Percentiles rank a stretch among this genome's conserved stretches.
phyloP scores from a whole-genome alignment of 495 filamentous ascomycete species.

The Trichoderma erinaceum region DNA sequence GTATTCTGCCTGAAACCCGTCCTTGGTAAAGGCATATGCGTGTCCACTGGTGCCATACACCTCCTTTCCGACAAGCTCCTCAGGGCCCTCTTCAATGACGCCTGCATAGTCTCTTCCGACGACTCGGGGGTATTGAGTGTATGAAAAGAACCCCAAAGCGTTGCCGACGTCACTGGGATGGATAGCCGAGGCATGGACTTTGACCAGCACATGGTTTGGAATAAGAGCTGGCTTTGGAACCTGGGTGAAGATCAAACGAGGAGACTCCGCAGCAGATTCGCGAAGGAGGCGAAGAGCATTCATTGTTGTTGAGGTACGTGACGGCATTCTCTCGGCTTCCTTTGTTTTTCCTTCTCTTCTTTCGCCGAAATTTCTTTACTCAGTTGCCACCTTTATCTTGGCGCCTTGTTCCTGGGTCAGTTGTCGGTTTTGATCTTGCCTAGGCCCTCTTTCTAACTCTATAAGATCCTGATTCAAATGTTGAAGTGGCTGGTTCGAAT shows the following conservation, averaged over 20 bases:
- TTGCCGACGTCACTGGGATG: conserved; percentile 2
- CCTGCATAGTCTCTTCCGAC: conserved; percentile 4
- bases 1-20: conserved; percentile 6
- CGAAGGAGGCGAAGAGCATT: neutral
- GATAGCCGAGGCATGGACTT: neutral
- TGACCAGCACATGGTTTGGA: neutral
- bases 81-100: neutral
- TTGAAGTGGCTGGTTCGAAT: no score
- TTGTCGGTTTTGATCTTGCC: no score
- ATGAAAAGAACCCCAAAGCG: neutral
- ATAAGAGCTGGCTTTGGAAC: neutral
- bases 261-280: neutral
- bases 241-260: neutral
- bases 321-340: neutral
- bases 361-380: neutral
- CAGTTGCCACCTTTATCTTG: no score
- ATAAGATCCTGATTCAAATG: no score
- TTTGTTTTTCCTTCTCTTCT: neutral
- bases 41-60: conserved; percentile 5
- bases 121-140: neutral
- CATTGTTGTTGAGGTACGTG: conserved; percentile 7
- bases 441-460: no score
- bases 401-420: no score
- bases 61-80: neutral
- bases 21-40: conserved; percentile 5